Conservation (phyloP, 78 protist genomes). For the Mantamonas sphyraenae region DNA sequence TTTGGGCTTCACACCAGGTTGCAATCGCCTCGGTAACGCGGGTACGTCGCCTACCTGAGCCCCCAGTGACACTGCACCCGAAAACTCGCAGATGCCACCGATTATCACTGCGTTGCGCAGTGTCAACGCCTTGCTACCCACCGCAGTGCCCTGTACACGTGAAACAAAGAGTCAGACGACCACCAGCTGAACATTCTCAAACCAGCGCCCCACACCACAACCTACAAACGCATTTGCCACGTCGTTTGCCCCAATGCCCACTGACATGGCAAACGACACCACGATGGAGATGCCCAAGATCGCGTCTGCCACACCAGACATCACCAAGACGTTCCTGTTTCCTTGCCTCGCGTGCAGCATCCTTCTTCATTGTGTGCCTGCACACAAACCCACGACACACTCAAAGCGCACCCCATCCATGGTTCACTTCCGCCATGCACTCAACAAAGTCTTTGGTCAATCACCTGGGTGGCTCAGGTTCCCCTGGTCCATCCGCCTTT, state of each 20-base stretch:
- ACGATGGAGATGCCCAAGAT: background rate
- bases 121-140: slow-evolving; percentile 3
- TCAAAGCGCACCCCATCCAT: too few species aligned
- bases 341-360: background rate
- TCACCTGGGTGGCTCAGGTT: too few species aligned
- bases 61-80: slow-evolving; percentile 25
- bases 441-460: too few species aligned
- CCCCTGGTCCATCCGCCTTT: too few species aligned
- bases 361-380: background rate
- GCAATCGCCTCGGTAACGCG: too few species aligned
- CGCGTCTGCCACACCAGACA: background rate
- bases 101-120: background rate
- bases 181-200: background rate
- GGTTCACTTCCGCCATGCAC: too few species aligned
- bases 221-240: slow-evolving; percentile 9
- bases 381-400: too few species aligned
- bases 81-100: slow-evolving; percentile 11
- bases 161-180: background rate
- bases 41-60: too few species aligned
- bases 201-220: too few species aligned
- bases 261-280: slow-evolving; percentile 5
- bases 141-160: slow-evolving; percentile 16
- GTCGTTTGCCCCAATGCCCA: slow-evolving; percentile 32
- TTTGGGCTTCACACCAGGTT: too few species aligned
- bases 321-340: background rate